These are phyloP conservation scores for Phialemonium atrogriseum DNA, from an alignment of 2,329 filamentous ascomycete species.

Conservation along the genomic window DNA sequence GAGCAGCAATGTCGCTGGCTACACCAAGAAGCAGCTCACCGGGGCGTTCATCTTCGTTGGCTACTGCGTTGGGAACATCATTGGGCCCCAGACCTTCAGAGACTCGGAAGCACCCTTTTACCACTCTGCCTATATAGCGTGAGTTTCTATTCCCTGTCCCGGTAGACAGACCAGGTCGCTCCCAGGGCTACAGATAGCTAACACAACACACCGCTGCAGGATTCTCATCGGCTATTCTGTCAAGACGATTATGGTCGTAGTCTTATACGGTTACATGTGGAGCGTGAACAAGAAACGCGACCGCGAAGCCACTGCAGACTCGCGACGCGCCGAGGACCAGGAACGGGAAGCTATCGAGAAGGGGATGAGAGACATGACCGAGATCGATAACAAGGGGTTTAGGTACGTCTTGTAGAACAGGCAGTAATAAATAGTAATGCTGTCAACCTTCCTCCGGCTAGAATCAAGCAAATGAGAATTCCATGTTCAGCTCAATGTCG, in stretches of 20 bases:
- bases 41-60: conserved; percentile 41
- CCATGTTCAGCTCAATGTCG: no score
- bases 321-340: conserved; percentile 24
- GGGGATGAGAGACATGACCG: conserved; percentile 47
- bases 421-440: no score
- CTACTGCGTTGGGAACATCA: conserved; percentile 46
- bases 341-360: conserved; percentile 42
- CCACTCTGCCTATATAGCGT: conserved; percentile 38
- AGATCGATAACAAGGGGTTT: conserved; percentile 46
- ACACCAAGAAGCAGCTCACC: conserved; percentile 46
- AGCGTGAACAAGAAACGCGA: conserved; percentile 45
- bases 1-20: conserved; percentile 42
- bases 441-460: no score
- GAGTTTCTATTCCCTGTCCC: conserved; percentile 10
- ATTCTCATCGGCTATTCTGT: conserved; percentile 48
- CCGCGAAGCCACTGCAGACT: conserved; percentile 26
- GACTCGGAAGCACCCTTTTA: conserved; percentile 38
- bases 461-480: no score
- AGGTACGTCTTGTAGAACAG: conserved; percentile 36
- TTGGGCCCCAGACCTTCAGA: conserved; percentile 45
- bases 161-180: no score
- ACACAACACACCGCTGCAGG: conserved; percentile 20
- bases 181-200: no score
- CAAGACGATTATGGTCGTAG: conserved; percentile 39
- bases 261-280: conserved; percentile 48